phyloP scores from a whole-genome alignment of 2,329 filamentous ascomycete species.

The Fusarium sterilihyphosum region DNA sequence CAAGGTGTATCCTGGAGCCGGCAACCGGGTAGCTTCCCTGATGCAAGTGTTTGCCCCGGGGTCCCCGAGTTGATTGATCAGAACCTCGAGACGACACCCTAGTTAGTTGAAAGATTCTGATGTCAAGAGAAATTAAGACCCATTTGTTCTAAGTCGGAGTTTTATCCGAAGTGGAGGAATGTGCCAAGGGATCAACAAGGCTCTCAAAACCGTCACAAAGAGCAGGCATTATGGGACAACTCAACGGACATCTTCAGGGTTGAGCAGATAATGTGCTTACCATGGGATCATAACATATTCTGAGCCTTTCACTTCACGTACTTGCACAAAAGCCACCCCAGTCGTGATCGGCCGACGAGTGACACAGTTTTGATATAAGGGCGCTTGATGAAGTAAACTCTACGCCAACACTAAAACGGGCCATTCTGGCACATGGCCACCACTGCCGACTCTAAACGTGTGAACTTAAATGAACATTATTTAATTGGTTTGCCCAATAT shows the following conservation, averaged over 20 bases:
- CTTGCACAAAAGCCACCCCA: neutral
- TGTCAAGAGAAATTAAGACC: slow-evolving; percentile 11
- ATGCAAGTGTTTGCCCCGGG: slow-evolving; percentile 23
- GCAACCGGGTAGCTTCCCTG: slow-evolving; percentile 12
- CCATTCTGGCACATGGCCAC: neutral
- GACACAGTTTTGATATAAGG: neutral
- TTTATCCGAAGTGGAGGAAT: slow-evolving; percentile 2
- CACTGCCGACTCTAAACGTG: neutral
- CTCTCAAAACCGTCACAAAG: neutral
- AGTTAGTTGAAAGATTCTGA: neutral
- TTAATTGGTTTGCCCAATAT: slow-evolving; percentile 14
- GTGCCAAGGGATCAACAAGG: slow-evolving; percentile 16
- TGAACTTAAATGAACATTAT: neutral
- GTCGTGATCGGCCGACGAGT: neutral
- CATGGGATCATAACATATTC: neutral
- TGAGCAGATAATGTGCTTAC: neutral
- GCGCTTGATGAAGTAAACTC: slow-evolving; percentile 2
- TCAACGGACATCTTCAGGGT: neutral
- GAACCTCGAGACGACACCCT: neutral
- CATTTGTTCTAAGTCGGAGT: neutral
- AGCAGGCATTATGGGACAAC: neutral
- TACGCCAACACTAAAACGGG: neutral
- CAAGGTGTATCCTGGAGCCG: slow-evolving; percentile 12
- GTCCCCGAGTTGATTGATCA: slow-evolving; percentile 1
- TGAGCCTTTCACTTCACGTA: neutral